Evolutionary conservation across 2,329 filamentous ascomycete genomes (phyloP).

Genomic region (Geosmithia putterillii): DNA sequence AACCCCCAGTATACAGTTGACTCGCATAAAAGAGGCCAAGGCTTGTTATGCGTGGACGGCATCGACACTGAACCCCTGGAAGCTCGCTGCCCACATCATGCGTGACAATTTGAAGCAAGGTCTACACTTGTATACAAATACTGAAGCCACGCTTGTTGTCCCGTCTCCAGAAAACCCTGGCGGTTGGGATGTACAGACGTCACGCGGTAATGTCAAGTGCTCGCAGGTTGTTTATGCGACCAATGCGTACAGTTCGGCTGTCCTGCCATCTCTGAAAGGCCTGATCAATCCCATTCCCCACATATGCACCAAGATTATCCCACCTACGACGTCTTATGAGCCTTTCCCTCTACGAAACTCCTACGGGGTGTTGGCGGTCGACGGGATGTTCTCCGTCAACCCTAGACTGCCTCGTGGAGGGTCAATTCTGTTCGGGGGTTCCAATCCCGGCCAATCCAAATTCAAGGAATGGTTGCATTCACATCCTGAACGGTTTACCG

Average conservation of each 20-base stretch:
- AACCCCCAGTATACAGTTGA: constrained; percentile 2
- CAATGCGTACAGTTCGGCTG: constrained; percentile 5
- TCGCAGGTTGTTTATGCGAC: constrained; percentile 5
- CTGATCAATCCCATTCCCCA: constrained; percentile 5
- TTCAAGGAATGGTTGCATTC: constrained; percentile 2
- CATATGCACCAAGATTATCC: constrained; percentile 4
- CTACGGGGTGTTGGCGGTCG: constrained; percentile 4
- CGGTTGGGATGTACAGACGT: constrained; percentile 4
- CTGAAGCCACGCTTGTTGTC: background rate
- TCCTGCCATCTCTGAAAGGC: constrained; percentile 4
- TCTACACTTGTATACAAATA: constrained; percentile 4
- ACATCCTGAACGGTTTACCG: constrained; percentile 3
- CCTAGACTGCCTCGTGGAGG: background rate
- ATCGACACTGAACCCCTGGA: constrained; percentile 6
- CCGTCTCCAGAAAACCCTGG: background rate
- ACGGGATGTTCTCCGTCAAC: constrained; percentile 4
- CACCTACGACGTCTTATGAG: background rate
- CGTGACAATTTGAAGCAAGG: constrained; percentile 5
- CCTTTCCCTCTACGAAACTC: constrained; percentile 4
- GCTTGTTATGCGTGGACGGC: constrained; percentile 7
- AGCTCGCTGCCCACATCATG: constrained; percentile 6
- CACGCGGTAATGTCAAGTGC: constrained; percentile 3
- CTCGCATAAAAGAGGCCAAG: constrained; percentile 4
- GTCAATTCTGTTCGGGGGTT: constrained; percentile 4
- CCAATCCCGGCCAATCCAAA: constrained; percentile 4